Evolutionary conservation across 352 stramenopile genomes (phyloP), one percentile per base, ranked within the genome.

Genomic region (Pythium scleroteichum): DNA sequence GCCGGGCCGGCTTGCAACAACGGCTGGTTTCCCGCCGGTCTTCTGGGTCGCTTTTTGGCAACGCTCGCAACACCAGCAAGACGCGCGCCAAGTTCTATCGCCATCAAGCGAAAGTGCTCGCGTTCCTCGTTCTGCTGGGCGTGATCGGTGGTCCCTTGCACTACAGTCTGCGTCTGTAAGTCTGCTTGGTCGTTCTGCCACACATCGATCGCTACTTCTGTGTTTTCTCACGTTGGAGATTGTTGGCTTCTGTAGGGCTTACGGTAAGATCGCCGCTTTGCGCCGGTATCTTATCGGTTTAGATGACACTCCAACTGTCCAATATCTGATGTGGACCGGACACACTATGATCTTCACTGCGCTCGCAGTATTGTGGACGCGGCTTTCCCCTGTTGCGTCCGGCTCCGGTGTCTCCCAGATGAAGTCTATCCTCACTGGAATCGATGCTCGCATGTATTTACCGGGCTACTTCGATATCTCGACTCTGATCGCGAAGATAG

Each of bases 401-500:
- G 87, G 87, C 48, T 94, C 85, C 0, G 87, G 87, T 4, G 72
- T 96, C 67, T 91, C 87, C 5, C 81, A 95, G 64, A 96, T 96
- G 78, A 96, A 95, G 62, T 87, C 81, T 10, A 92, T 96, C 39
- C 76, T 95, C 46, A 94, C 82, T n/a, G 87, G 85, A 29, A 80
- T 94, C 54, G 83, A 94, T 40, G 79, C 79, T 19, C 77, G 73
- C 10, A 88, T 94, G 71, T 93, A 95, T 51, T 59, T 93, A 1
- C 81, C 83, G 1, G 81, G 85, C 4, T 95, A 94, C 66, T 92
- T 96, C 72, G 82, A 91, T 52, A 82, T 83, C 29, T 67, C 64
- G 29, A 94, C 85, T n/a, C 77, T 94, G n/a, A 48, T 96, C 10
- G 86, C 88, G 22, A 97, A 97, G 66, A 72, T 94, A 50, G 66